These are phyloP conservation scores for Phaseolus coccineus DNA, from an alignment of 331 rosid genomes.

Conservation along the genomic window DNA sequence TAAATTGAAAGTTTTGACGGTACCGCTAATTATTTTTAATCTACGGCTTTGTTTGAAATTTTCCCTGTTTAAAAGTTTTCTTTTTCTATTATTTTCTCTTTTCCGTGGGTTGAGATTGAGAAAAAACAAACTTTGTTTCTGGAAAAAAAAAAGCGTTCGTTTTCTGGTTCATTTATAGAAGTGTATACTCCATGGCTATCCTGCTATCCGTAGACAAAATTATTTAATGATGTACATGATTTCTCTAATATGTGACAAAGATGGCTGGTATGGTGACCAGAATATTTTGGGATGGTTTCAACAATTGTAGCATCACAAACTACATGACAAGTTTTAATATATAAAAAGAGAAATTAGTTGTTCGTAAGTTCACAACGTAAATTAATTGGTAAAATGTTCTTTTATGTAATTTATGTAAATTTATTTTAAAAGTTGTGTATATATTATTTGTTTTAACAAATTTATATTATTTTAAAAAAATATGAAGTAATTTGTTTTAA, in stretches of 20 bases:
- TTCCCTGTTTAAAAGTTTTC: conserved; percentile 4
- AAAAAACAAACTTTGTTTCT: conserved; percentile 39
- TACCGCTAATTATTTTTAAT: conserved; percentile 39
- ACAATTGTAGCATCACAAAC: background rate
- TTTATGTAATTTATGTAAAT: too few species aligned
- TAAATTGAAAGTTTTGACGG: conserved; percentile 50
- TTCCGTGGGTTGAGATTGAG: conserved; percentile 45
- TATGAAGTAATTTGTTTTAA: too few species aligned
- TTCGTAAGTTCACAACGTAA: too few species aligned
- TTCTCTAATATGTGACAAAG: conserved; percentile 3
- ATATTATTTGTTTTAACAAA: too few species aligned
- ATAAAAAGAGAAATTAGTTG: too few species aligned
- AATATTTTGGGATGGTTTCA: conserved; percentile 1
- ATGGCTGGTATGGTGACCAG: background rate
- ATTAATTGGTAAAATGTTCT: too few species aligned
- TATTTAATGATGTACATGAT: background rate
- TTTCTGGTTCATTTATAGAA: conserved; percentile 41
- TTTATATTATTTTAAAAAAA: too few species aligned
- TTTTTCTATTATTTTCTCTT: conserved; percentile 24
- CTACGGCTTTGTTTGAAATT: conserved; percentile 42
- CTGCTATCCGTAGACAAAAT: background rate
- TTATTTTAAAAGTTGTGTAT: too few species aligned
- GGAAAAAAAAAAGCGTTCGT: conserved; percentile 42
- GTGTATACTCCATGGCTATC: conserved; percentile 8
- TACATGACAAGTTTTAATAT: too few species aligned